Evolutionary conservation across 176 grass and related monocot species (phyloP).

Genomic region (Oryza officinalis): DNA sequence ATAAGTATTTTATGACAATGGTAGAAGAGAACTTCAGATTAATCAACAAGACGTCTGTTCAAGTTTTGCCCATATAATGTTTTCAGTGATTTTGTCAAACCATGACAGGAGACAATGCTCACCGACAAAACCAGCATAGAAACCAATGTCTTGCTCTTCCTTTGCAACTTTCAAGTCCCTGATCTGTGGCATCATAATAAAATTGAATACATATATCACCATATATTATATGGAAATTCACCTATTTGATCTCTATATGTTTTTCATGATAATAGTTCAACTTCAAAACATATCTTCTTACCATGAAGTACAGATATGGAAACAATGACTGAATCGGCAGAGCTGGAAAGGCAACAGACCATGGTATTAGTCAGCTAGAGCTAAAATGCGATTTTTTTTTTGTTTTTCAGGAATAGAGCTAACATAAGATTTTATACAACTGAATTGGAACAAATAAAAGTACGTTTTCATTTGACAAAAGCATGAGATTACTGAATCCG

Average conservation of each 20-base stretch:
- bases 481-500: background rate
- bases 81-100: background rate
- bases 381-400: background rate
- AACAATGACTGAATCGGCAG: constrained; percentile 59
- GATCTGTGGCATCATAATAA: constrained; percentile 50
- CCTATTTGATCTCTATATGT: background rate
- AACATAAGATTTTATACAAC: background rate
- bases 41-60: background rate
- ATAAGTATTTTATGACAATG: background rate
- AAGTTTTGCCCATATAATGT: background rate
- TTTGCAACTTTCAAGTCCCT: constrained; percentile 67
- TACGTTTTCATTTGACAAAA: background rate
- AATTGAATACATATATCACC: background rate
- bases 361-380: background rate
- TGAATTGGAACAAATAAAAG: background rate
- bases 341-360: constrained; percentile 46
- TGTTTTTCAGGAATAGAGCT: no score
- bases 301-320: constrained; percentile 80
- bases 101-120: background rate
- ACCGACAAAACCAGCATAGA: constrained; percentile 82
- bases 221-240: background rate
- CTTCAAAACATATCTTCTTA: constrained; percentile 29
- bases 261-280: background rate
- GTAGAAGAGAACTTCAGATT: background rate
- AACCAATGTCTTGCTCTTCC: constrained; percentile 74